Conservation (phyloP, 306 rosid species). For the Geum urbanum region DNA sequence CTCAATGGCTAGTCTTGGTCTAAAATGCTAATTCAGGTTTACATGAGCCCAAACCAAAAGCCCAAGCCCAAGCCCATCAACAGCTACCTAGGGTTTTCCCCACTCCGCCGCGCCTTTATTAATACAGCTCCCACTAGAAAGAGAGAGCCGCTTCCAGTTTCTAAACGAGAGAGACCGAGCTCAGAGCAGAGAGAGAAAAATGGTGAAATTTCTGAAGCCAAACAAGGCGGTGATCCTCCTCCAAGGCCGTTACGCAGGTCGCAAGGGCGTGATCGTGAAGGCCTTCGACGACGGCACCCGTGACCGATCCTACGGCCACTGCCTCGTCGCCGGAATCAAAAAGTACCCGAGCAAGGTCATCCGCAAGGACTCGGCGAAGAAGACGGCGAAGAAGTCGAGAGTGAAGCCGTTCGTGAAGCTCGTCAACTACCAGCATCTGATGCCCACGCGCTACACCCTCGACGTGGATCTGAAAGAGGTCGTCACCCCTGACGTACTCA, state of each 20-base stretch:
- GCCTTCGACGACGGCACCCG: slow-evolving; percentile 31
- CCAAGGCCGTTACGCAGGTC: slow-evolving; percentile 22
- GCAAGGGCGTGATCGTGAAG: slow-evolving; percentile 29
- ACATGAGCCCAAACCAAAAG: too few species aligned
- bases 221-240: slow-evolving; percentile 29
- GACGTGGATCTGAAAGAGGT: slow-evolving; percentile 31
- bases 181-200: neutral
- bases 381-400: slow-evolving; percentile 26
- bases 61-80: too few species aligned
- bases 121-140: too few species aligned
- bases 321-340: slow-evolving; percentile 21
- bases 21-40: too few species aligned
- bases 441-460: slow-evolving; percentile 35
- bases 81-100: too few species aligned
- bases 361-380: slow-evolving; percentile 32
- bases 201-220: slow-evolving; percentile 27
- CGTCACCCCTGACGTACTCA: slow-evolving; percentile 14
- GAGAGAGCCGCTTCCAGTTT: too few species aligned
- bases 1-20: too few species aligned
- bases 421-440: slow-evolving; percentile 28
- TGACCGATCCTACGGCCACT: slow-evolving; percentile 29
- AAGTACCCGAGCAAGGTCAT: slow-evolving; percentile 31
- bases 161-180: too few species aligned
- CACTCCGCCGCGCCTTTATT: too few species aligned
- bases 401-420: slow-evolving; percentile 31